Base-by-base conservation (phyloP, 169 alveolate genomes). In the Plasmodium falciparum region DNA sequence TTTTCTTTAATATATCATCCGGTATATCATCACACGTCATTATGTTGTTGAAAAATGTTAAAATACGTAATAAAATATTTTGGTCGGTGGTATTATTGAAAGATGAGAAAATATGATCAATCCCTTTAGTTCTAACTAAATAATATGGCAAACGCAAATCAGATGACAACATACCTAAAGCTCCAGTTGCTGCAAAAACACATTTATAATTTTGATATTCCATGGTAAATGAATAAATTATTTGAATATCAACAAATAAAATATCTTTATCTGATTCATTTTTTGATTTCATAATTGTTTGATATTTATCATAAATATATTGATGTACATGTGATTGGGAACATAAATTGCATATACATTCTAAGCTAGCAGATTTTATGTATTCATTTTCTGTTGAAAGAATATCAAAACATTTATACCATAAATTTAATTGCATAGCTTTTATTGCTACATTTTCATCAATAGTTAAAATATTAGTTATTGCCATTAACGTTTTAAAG, bases 321-420 rank as follows among this genome's bases (percentile, higher is more conserved):
- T 83, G 83, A 83, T 83, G 91, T 29, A 83, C 91, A 61, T 83
- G 45, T 3, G 91, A 15, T 63, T 83, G 91, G 4, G 91, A 67
- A 54, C 91, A 83, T 45, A 83, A 83, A 73, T 83, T 83, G 50
- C 91, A 83, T 43, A 83, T 83, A 49, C 91, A 83, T 62, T 83
- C 91, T 83, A 83, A 83, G 62, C 85, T 69, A 26, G 91, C 85
- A 0, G 83, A 45, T 72, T 73, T 45, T 69, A 83, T 52, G 49
- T 43, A 58, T 4, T 69, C 74, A 69, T 83, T 83, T 67, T 83
- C 91, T 26, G 91, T 56, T 83, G 74, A 72, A 59, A 83, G 49
- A 29, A 59, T 54, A 50, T 83, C 91, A 72, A 83, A 83, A 72
- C 91, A 83, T 29, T 83, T 83, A 45, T 45, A 33, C 91, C 91